Evolutionary conservation across 495 filamentous ascomycete genomes (phyloP).

Genomic region (Peziza echinospora): DNA sequence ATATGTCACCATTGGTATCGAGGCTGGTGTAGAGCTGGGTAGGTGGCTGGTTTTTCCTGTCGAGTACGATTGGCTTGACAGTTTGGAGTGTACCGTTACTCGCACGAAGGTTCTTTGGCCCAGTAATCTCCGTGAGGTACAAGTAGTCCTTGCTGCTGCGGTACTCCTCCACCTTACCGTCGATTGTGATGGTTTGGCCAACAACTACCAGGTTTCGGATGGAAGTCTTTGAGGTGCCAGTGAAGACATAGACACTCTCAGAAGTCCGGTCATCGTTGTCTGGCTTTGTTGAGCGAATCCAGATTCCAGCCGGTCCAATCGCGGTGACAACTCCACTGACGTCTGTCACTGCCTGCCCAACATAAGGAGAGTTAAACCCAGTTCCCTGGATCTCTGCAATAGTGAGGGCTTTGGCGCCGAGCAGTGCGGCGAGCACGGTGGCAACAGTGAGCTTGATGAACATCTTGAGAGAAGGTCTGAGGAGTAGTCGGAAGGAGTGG

Average conservation of each 20-base stretch:
- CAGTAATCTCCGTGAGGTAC: conserved; percentile 34
- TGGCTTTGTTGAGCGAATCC: conserved; percentile 30
- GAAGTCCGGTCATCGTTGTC: conserved; percentile 28
- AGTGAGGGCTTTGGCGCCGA: conserved; percentile 24
- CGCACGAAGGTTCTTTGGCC: conserved; percentile 26
- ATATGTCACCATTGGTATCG: conserved; percentile 30
- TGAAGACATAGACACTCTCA: conserved; percentile 36
- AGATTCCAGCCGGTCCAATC: conserved; percentile 35
- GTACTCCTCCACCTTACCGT: conserved; percentile 34
- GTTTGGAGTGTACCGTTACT: conserved; percentile 19
- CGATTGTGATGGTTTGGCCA: conserved; percentile 35
- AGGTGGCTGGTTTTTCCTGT: conserved; percentile 29
- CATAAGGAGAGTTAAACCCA: conserved; percentile 34
- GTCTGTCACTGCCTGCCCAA: conserved; percentile 27
- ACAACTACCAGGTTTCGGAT: conserved; percentile 24
- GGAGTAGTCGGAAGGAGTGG: background rate
- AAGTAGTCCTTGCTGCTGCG: conserved; percentile 28
- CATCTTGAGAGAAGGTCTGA: background rate
- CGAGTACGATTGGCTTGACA: conserved; percentile 32
- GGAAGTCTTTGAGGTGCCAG: conserved; percentile 19
- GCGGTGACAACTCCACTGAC: conserved; percentile 39
- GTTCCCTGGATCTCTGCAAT: conserved; percentile 41
- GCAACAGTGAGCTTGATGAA: conserved; percentile 2
- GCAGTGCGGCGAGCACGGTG: background rate
- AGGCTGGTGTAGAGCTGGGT: conserved; percentile 29